phyloP scores from a whole-genome alignment of 2,329 filamentous ascomycete genomes.

The Cercospora sesami region DNA sequence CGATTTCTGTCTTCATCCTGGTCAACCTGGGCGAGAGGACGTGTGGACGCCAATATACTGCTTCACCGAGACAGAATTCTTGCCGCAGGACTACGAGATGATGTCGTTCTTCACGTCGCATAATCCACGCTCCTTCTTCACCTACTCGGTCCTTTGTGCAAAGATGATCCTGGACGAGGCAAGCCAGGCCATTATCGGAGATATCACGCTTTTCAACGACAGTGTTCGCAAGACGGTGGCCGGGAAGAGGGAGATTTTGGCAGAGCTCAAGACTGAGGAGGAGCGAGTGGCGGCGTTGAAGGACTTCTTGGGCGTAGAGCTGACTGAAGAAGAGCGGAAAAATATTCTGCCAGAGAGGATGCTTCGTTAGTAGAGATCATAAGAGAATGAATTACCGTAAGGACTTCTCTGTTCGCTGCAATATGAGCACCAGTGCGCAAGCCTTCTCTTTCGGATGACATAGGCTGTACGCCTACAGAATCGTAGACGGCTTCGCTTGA shows the following conservation, averaged over 20 bases:
- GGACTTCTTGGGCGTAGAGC: slow-evolving; percentile 47
- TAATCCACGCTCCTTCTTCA: slow-evolving; percentile 55
- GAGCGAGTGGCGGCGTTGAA: slow-evolving; percentile 48
- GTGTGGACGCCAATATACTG: slow-evolving; percentile 64
- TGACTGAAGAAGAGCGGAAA: slow-evolving; percentile 23
- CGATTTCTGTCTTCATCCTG: slow-evolving; percentile 35
- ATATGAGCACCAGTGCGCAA: neutral
- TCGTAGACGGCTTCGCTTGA: neutral
- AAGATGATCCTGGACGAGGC: slow-evolving; percentile 54
- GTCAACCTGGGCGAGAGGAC: slow-evolving; percentile 37
- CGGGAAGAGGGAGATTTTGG: slow-evolving; percentile 45
- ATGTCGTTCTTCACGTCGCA: slow-evolving; percentile 60
- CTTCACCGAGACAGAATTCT: slow-evolving; percentile 66
- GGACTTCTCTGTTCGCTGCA: neutral
- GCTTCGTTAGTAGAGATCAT: neutral
- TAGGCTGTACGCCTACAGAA: neutral
- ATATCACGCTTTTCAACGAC: slow-evolving; percentile 45
- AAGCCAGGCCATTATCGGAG: slow-evolving; percentile 41
- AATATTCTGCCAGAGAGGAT: slow-evolving; percentile 18
- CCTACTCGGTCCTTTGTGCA: slow-evolving; percentile 53
- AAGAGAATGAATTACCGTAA: neutral
- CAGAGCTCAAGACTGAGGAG: slow-evolving; percentile 45
- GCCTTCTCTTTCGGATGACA: neutral
- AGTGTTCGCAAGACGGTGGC: slow-evolving; percentile 49
- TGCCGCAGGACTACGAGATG: slow-evolving; percentile 60